Evolutionary conservation across 2,329 filamentous ascomycete species (phyloP), one percentile per base, ranked within the genome.

Genomic region (Pseudogymnoascus sp.): DNA sequence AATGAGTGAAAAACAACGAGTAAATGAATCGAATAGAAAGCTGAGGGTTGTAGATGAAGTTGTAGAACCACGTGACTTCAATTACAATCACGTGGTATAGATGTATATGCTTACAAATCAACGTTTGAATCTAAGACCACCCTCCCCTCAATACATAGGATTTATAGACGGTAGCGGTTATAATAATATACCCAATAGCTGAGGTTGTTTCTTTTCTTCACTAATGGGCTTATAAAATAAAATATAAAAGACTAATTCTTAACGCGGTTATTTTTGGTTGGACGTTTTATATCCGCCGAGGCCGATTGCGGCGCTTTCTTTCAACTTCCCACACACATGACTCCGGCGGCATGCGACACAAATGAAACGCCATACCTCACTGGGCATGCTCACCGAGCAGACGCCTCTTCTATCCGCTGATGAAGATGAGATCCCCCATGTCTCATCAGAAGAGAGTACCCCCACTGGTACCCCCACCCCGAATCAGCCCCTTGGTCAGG

Each of bases 401-500:
- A 16, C 47, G 7, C n/a, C 26, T 1, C 47, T 53, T n/a, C n/a
- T 53, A 31, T 31, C 26, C 24, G 4, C 24, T 14, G 26, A 53
- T 31, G 47, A 31, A 16, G 47, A 53, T 16, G 47, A 3, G 8
- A 16, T 16, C 7, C 29, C 3, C 11, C 8, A 8, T n/a, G n/a
- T 8, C 14, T 53, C 14, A 14, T 24, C 8, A 31, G 47, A 53
- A 31, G 24, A 29, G 1, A 31, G 31, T 14, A 29, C 14, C 4
- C 13, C 47, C 26, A 29, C 26, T 2, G 26, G 8, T 29, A 11
- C 8, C 24, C 14, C 47, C 24, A 16, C 26, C 47, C 10, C 8
- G n/a, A 73, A 70, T 61, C 70, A 71, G 59, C 64, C 68, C 2
- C 70, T 73, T 62, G 68, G 69, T 21, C 66, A 37, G 6, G 19